phyloP scores from a whole-genome alignment of 805 yeast species.

The Candida lessepsii region DNA sequence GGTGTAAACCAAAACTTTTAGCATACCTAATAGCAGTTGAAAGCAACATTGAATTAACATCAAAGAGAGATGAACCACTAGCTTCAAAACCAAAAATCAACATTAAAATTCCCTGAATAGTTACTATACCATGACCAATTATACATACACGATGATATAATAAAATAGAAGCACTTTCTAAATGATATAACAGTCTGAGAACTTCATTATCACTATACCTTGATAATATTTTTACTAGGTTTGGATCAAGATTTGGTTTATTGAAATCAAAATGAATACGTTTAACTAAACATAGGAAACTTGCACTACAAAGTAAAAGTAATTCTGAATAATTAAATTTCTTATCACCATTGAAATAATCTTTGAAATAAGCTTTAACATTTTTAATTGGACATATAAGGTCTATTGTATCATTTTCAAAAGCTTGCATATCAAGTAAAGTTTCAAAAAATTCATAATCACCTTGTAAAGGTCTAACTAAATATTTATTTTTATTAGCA shows the following conservation, averaged over 20 bases:
- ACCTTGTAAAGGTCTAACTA: constrained; percentile 25
- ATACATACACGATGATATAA: constrained; percentile 53
- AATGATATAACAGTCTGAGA: constrained; percentile 13
- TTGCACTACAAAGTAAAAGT: constrained; percentile 7
- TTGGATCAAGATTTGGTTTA: not conserved
- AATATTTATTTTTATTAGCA: constrained; percentile 17
- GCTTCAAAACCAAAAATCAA: constrained; percentile 38
- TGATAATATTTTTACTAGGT: not conserved
- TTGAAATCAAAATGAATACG: not conserved
- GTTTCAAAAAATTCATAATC: constrained; percentile 13
- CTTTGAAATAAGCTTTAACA: constrained; percentile 1
- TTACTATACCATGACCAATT: constrained; percentile 49
- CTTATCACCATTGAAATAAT: constrained; percentile 6
- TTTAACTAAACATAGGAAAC: constrained; percentile 6
- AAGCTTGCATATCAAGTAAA: constrained; percentile 5
- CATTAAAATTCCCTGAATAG: constrained; percentile 52
- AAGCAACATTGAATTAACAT: constrained; percentile 27
- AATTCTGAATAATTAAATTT: constrained; percentile 12
- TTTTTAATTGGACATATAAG: constrained; percentile 1
- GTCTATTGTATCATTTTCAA: not conserved
- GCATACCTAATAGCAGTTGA: constrained; percentile 39
- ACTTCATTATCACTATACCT: constrained; percentile 15
- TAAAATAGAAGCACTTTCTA: constrained; percentile 36
- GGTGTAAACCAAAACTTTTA: constrained; percentile 41
- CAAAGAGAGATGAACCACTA: constrained; percentile 22